A percentile compares a stretch with the other conserved stretches of the same genome.
Evolutionary conservation across 495 filamentous ascomycete species (phyloP).

Genomic region (Choiromyces venosus): DNA sequence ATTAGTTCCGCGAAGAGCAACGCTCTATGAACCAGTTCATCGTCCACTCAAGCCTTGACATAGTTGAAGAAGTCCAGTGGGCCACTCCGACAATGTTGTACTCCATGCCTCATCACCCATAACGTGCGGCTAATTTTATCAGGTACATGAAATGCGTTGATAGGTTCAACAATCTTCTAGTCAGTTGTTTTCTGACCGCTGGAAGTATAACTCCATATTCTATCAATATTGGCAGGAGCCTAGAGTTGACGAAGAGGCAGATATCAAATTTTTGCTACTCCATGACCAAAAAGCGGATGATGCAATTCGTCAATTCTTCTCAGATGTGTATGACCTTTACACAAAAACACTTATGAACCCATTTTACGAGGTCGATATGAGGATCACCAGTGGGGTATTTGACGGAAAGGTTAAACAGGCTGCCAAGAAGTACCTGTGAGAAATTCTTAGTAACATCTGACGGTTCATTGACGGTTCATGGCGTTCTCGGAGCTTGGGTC

Average conservation of each 20-base stretch:
- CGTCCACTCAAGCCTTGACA: conserved; percentile 83
- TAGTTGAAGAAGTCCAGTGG: conserved; percentile 95
- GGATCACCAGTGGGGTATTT: conserved; percentile 80
- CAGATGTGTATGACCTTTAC: conserved; percentile 89
- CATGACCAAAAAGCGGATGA: conserved; percentile 90
- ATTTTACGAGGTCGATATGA: conserved; percentile 78
- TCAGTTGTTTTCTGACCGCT: conserved; percentile 85
- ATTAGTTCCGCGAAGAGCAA: conserved; percentile 68
- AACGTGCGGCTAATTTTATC: conserved; percentile 22
- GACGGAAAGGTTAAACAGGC: conserved; percentile 71
- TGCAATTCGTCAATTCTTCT: conserved; percentile 86
- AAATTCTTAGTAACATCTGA: not conserved
- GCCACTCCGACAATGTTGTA: conserved; percentile 41
- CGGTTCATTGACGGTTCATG: not conserved
- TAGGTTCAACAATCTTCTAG: conserved; percentile 82
- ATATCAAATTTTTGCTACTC: conserved; percentile 82
- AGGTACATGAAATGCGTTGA: conserved; percentile 96
- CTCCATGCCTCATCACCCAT: not conserved
- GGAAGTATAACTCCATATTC: conserved; percentile 48
- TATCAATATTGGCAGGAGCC: not conserved
- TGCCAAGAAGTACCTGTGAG: conserved; percentile 84
- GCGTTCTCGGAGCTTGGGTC: not conserved
- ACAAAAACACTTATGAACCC: conserved; percentile 97
- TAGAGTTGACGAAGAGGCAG: conserved; percentile 27
- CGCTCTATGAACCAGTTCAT: conserved; percentile 96